phyloP scores from a whole-genome alignment of 2,329 filamentous ascomycete genomes.

The Xylariaceae sp. region DNA sequence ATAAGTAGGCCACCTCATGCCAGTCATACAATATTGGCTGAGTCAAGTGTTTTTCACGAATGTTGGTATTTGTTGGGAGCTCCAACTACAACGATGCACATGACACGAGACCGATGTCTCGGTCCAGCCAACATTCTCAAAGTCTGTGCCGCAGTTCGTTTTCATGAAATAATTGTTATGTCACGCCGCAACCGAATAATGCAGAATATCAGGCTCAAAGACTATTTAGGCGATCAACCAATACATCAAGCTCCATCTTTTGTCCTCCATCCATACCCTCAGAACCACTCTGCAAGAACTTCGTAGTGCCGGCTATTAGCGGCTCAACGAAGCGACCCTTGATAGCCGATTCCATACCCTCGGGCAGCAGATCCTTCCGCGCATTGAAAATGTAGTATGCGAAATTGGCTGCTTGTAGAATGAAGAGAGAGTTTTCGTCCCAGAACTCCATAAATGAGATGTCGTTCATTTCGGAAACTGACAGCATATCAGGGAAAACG shows the following conservation, averaged over 20 bases:
- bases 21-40: not conserved
- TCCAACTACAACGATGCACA: too few relatives aligned
- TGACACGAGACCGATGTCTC: too few relatives aligned
- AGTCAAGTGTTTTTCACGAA: not conserved
- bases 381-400: conserved; percentile 52
- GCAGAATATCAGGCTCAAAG: conserved; percentile 18
- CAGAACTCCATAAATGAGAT: conserved; percentile 49
- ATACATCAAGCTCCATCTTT: conserved; percentile 38
- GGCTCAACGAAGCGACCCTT: conserved; percentile 57
- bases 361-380: conserved; percentile 46
- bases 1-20: too few relatives aligned
- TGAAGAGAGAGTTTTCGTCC: conserved; percentile 47
- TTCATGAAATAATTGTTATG: too few relatives aligned
- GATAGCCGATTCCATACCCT: conserved; percentile 53
- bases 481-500: conserved; percentile 55
- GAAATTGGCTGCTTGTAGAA: conserved; percentile 60
- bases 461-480: conserved; percentile 39
- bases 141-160: too few relatives aligned
- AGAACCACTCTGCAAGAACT: conserved; percentile 25
- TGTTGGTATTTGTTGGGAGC: too few relatives aligned
- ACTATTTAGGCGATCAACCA: conserved; percentile 40
- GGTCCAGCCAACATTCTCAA: too few relatives aligned
- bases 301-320: conserved; percentile 40
- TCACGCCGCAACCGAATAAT: too few relatives aligned
- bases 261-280: conserved; percentile 29